phyloP scores from a whole-genome alignment of 495 filamentous ascomycete genomes.

The Aspergillus campestris region DNA sequence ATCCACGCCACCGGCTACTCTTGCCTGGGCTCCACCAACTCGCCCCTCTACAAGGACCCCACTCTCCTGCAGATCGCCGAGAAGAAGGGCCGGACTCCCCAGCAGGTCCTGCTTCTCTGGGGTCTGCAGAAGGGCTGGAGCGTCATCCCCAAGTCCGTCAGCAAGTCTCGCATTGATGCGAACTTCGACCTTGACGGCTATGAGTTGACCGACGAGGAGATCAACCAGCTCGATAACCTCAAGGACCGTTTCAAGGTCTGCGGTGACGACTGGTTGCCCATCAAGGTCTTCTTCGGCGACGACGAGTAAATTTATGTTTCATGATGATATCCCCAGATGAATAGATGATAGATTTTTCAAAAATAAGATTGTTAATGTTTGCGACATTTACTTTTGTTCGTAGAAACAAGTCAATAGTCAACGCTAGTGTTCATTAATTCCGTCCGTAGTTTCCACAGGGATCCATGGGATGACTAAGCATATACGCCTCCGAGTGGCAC shows the following conservation, averaged over 20 bases:
- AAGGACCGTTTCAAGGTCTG: conserved; percentile 69
- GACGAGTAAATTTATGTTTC: conserved; percentile 50
- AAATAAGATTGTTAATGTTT: conserved; percentile 4
- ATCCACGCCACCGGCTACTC: conserved; percentile 65
- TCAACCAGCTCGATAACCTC: conserved; percentile 52
- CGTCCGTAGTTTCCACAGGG: too few relatives aligned
- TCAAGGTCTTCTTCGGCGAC: conserved; percentile 83
- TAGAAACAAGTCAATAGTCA: too few relatives aligned
- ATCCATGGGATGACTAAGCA: too few relatives aligned
- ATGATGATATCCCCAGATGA: conserved; percentile 7
- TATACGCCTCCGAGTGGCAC: neutral
- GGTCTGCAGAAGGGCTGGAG: conserved; percentile 64
- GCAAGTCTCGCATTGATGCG: conserved; percentile 50
- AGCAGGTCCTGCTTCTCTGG: conserved; percentile 63
- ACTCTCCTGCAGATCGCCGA: conserved; percentile 52
- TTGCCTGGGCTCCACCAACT: conserved; percentile 54
- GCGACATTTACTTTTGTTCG: too few relatives aligned
- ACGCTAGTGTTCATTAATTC: too few relatives aligned
- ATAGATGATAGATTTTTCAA: conserved; percentile 6
- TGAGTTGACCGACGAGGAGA: conserved; percentile 55
- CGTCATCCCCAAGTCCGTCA: conserved; percentile 65
- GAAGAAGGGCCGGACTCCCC: conserved; percentile 56
- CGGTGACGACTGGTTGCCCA: conserved; percentile 57
- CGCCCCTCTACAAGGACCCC: conserved; percentile 47
- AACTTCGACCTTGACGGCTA: conserved; percentile 62